These are phyloP conservation scores for Cladophialophora exuberans DNA, from an alignment of 2,329 filamentous ascomycete genomes.

Conservation along the genomic window DNA sequence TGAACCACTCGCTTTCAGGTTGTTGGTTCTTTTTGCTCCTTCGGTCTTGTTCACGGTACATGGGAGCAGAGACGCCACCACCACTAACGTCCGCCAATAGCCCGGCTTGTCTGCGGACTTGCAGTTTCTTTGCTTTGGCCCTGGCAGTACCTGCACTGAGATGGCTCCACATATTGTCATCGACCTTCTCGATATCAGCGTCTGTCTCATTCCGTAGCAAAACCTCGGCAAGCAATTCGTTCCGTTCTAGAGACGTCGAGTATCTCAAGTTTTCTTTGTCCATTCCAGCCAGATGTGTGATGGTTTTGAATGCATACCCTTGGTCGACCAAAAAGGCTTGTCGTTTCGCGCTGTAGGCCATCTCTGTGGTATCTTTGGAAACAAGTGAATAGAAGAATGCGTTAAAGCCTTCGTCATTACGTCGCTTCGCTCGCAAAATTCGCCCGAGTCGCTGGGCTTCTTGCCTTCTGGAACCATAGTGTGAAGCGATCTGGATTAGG, in stretches of 20 bases:
- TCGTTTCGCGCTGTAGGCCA: conserved; percentile 95
- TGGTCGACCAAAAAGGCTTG: conserved; percentile 98
- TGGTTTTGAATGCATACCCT: conserved; percentile 98
- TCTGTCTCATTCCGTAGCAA: conserved; percentile 82
- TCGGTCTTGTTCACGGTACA: conserved; percentile 80
- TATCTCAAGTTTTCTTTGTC: conserved; percentile 82
- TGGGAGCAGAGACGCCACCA: conserved; percentile 86
- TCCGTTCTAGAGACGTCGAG: conserved; percentile 74
- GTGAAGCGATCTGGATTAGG: conserved; percentile 94
- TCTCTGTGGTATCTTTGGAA: conserved; percentile 95
- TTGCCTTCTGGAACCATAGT: conserved; percentile 95
- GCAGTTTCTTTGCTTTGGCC: conserved; percentile 23
- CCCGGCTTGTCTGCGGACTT: conserved; percentile 76
- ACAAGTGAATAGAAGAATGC: conserved; percentile 98
- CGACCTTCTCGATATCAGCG: conserved; percentile 71
- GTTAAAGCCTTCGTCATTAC: conserved; percentile 98
- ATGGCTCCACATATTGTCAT: conserved; percentile 65
- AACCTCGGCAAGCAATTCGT: conserved; percentile 85
- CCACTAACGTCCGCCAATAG: conserved; percentile 84
- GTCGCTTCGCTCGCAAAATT: conserved; percentile 89
- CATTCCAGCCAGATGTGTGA: conserved; percentile 91
- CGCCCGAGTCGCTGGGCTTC: conserved; percentile 92
- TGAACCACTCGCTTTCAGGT: conserved; percentile 66
- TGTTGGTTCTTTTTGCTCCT: conserved; percentile 65
- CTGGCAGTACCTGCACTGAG: conserved; percentile 46